phyloP scores from a whole-genome alignment of 306 rosid genomes.

The Hippophae rhamnoides region DNA sequence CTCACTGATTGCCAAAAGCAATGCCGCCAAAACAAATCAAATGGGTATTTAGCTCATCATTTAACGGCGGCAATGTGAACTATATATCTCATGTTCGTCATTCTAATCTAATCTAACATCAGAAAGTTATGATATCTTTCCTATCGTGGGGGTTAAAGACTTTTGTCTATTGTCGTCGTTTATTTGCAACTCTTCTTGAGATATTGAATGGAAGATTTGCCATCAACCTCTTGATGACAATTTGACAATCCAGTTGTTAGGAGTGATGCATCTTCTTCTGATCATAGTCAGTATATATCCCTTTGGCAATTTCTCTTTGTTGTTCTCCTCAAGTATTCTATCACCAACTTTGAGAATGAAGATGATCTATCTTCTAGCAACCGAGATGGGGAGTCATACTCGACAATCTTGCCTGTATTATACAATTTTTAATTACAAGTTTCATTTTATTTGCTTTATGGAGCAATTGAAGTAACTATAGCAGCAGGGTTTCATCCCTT shows the following conservation, averaged over 20 bases:
- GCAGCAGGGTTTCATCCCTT: slow-evolving; percentile 14
- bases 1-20: too few relatives aligned
- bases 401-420: slow-evolving; percentile 52
- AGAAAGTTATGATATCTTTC: not conserved
- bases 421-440: slow-evolving; percentile 3
- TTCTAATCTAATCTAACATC: slow-evolving; percentile 3
- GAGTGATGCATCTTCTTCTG: not conserved
- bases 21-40: not conserved
- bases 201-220: too few relatives aligned
- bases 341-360: slow-evolving; percentile 71
- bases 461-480: not conserved
- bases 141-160: not conserved
- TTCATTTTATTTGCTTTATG: not conserved
- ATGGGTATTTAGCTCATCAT: not conserved
- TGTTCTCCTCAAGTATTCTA: slow-evolving; percentile 65
- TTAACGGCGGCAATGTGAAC: not conserved
- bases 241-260: not conserved
- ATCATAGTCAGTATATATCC: slow-evolving; percentile 3
- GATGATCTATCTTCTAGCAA: slow-evolving; percentile 55
- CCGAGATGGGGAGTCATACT: slow-evolving; percentile 54
- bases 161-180: not conserved
- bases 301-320: slow-evolving; percentile 17
- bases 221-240: too few relatives aligned
- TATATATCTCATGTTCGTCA: not conserved
- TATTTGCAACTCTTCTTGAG: not conserved